Evolutionary conservation across 352 stramenopile species (phyloP), one percentile per base, ranked within the genome.

Genomic region (Aphanomyces cochlioides): DNA sequence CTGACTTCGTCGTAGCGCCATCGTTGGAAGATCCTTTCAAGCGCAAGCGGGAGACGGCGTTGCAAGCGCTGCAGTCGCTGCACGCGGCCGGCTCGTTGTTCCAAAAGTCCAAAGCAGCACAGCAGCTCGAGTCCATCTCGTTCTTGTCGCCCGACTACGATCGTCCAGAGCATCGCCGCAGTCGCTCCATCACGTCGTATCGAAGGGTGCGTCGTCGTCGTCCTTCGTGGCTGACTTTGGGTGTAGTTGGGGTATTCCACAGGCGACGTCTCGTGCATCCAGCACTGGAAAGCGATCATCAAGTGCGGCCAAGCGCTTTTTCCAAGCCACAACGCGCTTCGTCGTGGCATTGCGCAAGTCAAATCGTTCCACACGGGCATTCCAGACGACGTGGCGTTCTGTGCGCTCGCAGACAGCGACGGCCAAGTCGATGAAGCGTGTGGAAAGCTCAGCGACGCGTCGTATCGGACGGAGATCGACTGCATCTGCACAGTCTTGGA

Each of bases 81-180:
- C 53, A 70, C 12, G 36, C 53, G 5, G 13, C 61, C 21, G 38
- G 61, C 28, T n/a, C 37, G 7, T 7, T 6, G 6, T 37, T 61
- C 54, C 8, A 19, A 19, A 12, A 61, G 43, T 28, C 39, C 19
- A 41, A 12, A 7, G 28, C 54, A 39, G 10, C 54, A 0, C 28
- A 37, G 7, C 47, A 37, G 4, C 47, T 13, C 43, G 47, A 63
- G 15, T 17, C 48, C 7, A 47, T 50, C 15, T 61, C 54, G 15
- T 70, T 70, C 56, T 37, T 70, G 15, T 47, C 64, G 47, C 64
- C 64, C 4, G 64, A 70, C 54, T 70, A 47, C 39, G 64, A 70
- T 34, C 64, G 64, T 21, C 64, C 64, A 8, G 64, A 70, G 5
- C n/a, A 15, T 5, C 64, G 64, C 39, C 64, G 64, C 4, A 37